These are phyloP conservation scores for Triticum turgidum DNA, from an alignment of 176 grass and related monocot genomes.

Conservation along the genomic window DNA sequence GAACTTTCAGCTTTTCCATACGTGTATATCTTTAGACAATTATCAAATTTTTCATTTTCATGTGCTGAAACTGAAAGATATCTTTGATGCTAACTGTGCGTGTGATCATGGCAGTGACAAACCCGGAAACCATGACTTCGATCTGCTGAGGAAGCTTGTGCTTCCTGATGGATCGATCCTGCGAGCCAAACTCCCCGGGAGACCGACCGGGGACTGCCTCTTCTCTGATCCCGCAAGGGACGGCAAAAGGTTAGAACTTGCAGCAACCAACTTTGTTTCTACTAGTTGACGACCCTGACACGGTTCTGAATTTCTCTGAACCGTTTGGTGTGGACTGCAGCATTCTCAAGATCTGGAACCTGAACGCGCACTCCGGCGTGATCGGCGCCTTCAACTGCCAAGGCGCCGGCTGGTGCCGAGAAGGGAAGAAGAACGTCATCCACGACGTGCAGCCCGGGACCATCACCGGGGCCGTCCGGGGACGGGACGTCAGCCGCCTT, in stretches of 20 bases:
- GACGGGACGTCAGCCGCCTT: conserved; percentile 53
- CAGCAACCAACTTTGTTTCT: not conserved
- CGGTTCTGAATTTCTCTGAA: not conserved
- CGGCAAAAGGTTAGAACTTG: conserved; percentile 49
- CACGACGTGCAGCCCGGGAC: conserved; percentile 73
- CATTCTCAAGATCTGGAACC: conserved; percentile 81
- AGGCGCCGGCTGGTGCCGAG: conserved; percentile 72
- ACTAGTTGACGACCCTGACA: not conserved
- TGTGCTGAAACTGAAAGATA: not conserved
- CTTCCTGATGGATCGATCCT: conserved; percentile 82
- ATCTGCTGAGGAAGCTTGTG: conserved; percentile 77
- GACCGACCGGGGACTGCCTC: conserved; percentile 72
- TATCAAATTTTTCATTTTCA: not conserved
- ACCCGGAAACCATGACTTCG: conserved; percentile 76
- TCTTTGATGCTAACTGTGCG: not conserved
- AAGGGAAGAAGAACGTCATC: conserved; percentile 67
- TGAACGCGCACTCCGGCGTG: conserved; percentile 77
- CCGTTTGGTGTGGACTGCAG: conserved; percentile 25
- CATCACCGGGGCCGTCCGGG: conserved; percentile 51
- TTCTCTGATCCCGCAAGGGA: conserved; percentile 84
- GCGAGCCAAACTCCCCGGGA: conserved; percentile 61
- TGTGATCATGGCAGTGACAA: conserved; percentile 59
- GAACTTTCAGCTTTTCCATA: not conserved
- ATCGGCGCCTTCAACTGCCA: conserved; percentile 88
- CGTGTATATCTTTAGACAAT: no score